A percentile compares a stretch with the other conserved stretches of the same genome.
Evolutionary conservation across 345 rosid genomes (phyloP).

Genomic region (thale cress (Arabidopsis thaliana)): DNA sequence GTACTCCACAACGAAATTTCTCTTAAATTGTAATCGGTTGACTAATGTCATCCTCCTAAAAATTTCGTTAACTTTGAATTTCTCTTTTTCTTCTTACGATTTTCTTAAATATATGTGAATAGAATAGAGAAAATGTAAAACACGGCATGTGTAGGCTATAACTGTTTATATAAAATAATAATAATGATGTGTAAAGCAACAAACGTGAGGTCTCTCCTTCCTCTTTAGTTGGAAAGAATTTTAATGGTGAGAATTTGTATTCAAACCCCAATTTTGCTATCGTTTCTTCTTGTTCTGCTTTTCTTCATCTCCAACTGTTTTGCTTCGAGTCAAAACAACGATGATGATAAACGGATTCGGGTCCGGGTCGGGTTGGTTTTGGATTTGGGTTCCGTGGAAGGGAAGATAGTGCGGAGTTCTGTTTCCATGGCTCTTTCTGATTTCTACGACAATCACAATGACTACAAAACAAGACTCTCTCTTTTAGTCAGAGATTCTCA

Average conservation of each 20-base stretch:
- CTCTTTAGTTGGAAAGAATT: background rate
- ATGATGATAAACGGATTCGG: constrained; percentile 4
- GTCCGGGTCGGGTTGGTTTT: constrained; percentile 39
- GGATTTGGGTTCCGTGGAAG: constrained; percentile 42
- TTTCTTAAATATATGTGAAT: background rate
- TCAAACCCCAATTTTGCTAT: background rate
- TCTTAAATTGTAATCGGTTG: background rate
- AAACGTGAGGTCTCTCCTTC: background rate
- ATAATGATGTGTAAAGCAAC: background rate
- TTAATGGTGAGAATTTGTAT: constrained; percentile 23
- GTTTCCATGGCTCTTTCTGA: constrained; percentile 42
- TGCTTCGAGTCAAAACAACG: constrained; percentile 20
- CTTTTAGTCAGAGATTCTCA: constrained; percentile 30
- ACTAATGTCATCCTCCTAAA: background rate
- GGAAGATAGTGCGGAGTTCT: constrained; percentile 32
- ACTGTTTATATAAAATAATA: background rate
- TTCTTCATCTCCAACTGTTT: constrained; percentile 23
- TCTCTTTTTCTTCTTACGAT: background rate
- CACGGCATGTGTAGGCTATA: constrained; percentile 8
- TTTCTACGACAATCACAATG: constrained; percentile 25
- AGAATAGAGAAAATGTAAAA: background rate
- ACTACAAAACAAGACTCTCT: constrained; percentile 32
- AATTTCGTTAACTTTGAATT: background rate
- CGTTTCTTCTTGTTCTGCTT: constrained; percentile 13
- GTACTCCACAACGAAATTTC: background rate